A percentile compares a stretch with the other conserved stretches of the same genome.
Conservation (phyloP, 2,329 filamentous ascomycete genomes). For the Boeremia lycopersici region DNA sequence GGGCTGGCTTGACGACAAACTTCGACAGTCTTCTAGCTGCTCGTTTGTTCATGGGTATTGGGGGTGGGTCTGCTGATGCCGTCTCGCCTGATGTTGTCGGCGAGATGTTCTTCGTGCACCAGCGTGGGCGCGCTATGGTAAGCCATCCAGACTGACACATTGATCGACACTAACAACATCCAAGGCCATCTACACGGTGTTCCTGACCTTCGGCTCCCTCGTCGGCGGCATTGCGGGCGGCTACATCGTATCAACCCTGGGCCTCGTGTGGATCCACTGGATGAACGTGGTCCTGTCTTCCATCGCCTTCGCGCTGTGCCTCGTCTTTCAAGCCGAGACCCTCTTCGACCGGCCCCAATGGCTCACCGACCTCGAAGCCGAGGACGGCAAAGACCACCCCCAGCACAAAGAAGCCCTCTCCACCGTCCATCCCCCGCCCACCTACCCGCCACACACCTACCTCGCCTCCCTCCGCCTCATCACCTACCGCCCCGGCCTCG, state of each 20-base stretch:
- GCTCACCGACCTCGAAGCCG: slow-evolving; percentile 20
- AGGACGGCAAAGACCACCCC: slow-evolving; percentile 18
- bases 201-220: slow-evolving; percentile 46
- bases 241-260: slow-evolving; percentile 47
- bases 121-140: slow-evolving; percentile 50
- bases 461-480: slow-evolving; percentile 45
- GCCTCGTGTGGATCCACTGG: slow-evolving; percentile 51
- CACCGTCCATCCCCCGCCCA: slow-evolving; percentile 12
- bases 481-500: slow-evolving; percentile 44
- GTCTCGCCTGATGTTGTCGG: slow-evolving; percentile 50
- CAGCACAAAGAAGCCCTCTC: slow-evolving; percentile 27
- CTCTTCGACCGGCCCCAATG: slow-evolving; percentile 43
- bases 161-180: not conserved
- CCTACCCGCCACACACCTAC: slow-evolving; percentile 41
- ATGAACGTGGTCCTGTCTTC: slow-evolving; percentile 47
- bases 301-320: slow-evolving; percentile 38
- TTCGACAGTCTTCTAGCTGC: slow-evolving; percentile 48
- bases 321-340: slow-evolving; percentile 50
- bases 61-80: slow-evolving; percentile 47
- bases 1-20: slow-evolving; percentile 47
- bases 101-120: slow-evolving; percentile 52
- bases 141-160: not conserved
- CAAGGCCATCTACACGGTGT: slow-evolving; percentile 51
- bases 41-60: slow-evolving; percentile 47
- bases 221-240: slow-evolving; percentile 49